phyloP scores from a whole-genome alignment of 1,284 basidiomycete species.

The Apiotrichum siamense region DNA sequence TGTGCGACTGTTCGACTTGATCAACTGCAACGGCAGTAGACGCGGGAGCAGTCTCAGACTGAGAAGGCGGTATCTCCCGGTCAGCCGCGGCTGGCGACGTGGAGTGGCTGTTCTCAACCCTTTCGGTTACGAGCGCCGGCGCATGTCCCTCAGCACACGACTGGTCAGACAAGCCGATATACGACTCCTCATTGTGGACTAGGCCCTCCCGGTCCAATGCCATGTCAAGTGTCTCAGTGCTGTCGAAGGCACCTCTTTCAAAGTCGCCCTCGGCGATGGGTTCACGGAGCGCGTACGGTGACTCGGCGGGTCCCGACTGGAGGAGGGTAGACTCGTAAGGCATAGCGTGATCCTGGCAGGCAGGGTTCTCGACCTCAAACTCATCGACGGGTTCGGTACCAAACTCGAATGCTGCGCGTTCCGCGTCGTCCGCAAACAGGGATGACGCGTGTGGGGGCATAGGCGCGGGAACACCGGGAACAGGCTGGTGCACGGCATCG shows the following conservation, averaged over 20 bases:
- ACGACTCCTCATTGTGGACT: not conserved
- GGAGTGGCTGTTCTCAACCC: too few species aligned
- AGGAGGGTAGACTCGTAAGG: not conserved
- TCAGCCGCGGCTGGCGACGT: too few species aligned
- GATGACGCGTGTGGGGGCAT: slow-evolving; percentile 6
- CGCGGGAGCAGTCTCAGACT: too few species aligned
- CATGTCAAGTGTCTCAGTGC: slow-evolving; percentile 4
- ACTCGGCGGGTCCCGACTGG: not conserved
- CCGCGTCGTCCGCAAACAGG: slow-evolving; percentile 9
- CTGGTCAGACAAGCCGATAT: too few species aligned
- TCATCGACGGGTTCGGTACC: not conserved
- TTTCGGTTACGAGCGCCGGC: too few species aligned
- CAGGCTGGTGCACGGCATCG: not conserved
- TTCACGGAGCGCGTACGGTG: not conserved
- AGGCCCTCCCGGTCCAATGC: not conserved
- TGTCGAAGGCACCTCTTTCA: slow-evolving; percentile 10
- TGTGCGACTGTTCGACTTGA: too few species aligned
- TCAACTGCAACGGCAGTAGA: too few species aligned
- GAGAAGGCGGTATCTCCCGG: too few species aligned
- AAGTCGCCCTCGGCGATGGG: slow-evolving; percentile 2
- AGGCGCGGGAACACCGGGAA: slow-evolving; percentile 5
- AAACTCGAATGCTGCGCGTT: slow-evolving; percentile 4
- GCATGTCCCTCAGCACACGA: too few species aligned
- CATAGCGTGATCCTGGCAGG: not conserved
- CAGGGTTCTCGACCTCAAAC: slow-evolving; percentile 1